Evolutionary conservation across 306 rosid genomes (phyloP), one percentile per base, ranked within the genome.

Genomic region (Acacia melanoxylon): DNA sequence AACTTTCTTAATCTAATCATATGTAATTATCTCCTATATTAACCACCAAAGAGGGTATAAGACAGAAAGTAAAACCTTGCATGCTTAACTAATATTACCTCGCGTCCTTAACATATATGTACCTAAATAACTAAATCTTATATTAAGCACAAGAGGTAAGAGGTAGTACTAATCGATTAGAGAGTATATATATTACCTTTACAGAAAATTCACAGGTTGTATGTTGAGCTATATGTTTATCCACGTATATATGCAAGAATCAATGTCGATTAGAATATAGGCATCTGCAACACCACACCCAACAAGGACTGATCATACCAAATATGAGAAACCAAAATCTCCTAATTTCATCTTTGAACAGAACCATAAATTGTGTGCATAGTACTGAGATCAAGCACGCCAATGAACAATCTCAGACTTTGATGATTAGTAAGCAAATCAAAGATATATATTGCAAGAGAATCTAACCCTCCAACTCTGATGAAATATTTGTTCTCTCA

Each of bases 401-500:
- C 73, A 40, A 20, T 19, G 73, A 68, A 37, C 11, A 22, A 68
- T 13, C 25, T 56, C 62, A 6, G 3, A 51, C 2, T 2, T 25
- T 54, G 61, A 20, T 54, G n/a, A 62, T 11, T 10, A 25, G 20
- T 31, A 25, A 48, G 27, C 79, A 77, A 82, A 83, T 62, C 69
- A 65, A 78, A 27, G 1, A 49, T 48, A 35, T 52, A 22, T 25
- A 10, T 13, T 51, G 74, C 27, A 68, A 19, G 27, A 68, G 10
- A 19, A 37, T 37, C 27, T 37, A 17, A 37, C 72, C 45, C 25
- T 20, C 13, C 59, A 19, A 54, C 11, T 1, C 10, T 10, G 69
- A 78, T 14, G 17, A 52, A 20, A 27, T 2, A 20, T 72, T 2
- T 45, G 11, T 33, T 8, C 8, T 17, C 58, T 51, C 8, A 7